Evolutionary conservation across 768 basidiomycete species (phyloP), one percentile per base, ranked within the genome.

Genomic region (Dioszegia hungarica): DNA sequence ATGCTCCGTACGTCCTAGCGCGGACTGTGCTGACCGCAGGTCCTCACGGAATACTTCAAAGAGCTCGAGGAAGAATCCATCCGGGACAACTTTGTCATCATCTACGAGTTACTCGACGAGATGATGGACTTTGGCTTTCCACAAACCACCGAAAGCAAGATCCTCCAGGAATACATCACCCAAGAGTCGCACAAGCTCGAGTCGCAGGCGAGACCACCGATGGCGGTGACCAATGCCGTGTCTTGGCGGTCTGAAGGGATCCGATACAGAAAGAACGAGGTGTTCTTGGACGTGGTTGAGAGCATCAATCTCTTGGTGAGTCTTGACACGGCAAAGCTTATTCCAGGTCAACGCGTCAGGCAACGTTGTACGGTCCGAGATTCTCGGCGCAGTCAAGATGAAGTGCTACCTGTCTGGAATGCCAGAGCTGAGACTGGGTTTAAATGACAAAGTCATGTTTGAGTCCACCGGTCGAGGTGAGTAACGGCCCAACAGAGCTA

Each of bases 51-150:
- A 73, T 99, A 99, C 81, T 99, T 99, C 82, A 99, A 98, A 76
- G 95, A 98, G 75, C 85, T 98, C 36, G 95, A 99, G 75, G 95
- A 98, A 72, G 95, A 99, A 80, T 93, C 90, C 45, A 98, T 99
- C 73, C 82, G 95, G 8, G 95, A 99, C 78, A 99, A 99, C 73
- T 99, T 99, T 73, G 95, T 99, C 37, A 95, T 99, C 73, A 95
- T 99, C 48, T 99, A 95, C 77, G 94, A 98, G 75, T 84, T 98
- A 52, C 83, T 99, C 80, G 94, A 98, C 70, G 95, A 99, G 80
- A 97, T 98, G 90, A 97, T 98, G 92, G 95, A 99, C 79, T 99
- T 95, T 78, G 95, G 95, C 8, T 97, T 87, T 74, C 94, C 95
- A 0, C 95, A 98, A 77, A 99, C 94, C 38, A 98, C 95, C 15